phyloP scores from a whole-genome alignment of 345 rosid genomes.

The Linum lewisii region DNA sequence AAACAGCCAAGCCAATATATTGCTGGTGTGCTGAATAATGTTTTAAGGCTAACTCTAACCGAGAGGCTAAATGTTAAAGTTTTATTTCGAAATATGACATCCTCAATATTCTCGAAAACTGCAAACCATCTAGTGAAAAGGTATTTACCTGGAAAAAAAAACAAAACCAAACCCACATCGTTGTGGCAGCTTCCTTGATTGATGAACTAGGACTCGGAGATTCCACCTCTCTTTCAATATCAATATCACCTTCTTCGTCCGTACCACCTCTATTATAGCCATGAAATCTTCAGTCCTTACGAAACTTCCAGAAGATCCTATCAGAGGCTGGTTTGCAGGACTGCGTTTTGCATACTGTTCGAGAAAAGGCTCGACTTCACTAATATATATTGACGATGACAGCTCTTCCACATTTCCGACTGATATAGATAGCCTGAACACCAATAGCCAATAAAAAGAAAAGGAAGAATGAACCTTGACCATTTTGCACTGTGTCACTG shows the following conservation, averaged over 20 bases:
- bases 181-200: conserved; percentile 44
- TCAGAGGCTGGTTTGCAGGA: conserved; percentile 56
- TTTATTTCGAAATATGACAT: too few species aligned
- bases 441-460: not conserved
- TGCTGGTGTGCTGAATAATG: too few species aligned
- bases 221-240: conserved; percentile 32
- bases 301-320: conserved; percentile 81
- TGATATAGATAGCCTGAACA: conserved; percentile 59
- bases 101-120: too few species aligned
- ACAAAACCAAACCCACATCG: conserved; percentile 70
- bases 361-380: conserved; percentile 92
- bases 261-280: conserved; percentile 60
- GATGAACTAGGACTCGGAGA: conserved; percentile 39
- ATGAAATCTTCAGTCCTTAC: too few species aligned
- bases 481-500: too few species aligned
- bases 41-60: too few species aligned
- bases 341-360: conserved; percentile 73
- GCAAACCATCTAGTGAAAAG: not conserved
- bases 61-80: too few species aligned
- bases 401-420: conserved; percentile 57
- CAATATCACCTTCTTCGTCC: conserved; percentile 93
- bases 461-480: conserved; percentile 9
- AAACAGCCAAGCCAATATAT: too few species aligned
- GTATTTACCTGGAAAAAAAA: conserved; percentile 83
- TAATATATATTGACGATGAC: conserved; percentile 63